phyloP scores from a whole-genome alignment of 331 rosid species.

The Phaseolus coccineus region DNA sequence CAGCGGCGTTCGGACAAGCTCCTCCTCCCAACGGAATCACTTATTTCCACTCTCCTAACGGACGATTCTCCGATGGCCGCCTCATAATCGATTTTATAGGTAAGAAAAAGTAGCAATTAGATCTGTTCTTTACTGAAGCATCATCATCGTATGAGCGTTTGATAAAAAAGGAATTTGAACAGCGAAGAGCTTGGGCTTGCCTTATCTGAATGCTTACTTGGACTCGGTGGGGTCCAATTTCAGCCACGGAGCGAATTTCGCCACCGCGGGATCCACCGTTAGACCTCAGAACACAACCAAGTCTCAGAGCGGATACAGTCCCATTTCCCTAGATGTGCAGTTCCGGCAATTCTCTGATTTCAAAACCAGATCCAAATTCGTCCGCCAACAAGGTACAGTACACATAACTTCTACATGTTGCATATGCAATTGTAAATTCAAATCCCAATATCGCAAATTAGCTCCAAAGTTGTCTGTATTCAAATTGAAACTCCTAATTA shows the following conservation, averaged over 20 bases:
- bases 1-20: slow-evolving; percentile 69
- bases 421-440: too few relatives aligned
- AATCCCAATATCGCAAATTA: too few relatives aligned
- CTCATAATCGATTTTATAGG: slow-evolving; percentile 68
- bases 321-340: slow-evolving; percentile 66
- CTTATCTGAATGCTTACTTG: slow-evolving; percentile 62
- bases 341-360: slow-evolving; percentile 55
- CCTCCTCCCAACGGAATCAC: slow-evolving; percentile 71
- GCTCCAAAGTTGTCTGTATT: too few relatives aligned
- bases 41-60: slow-evolving; percentile 57
- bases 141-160: too few relatives aligned
- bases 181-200: slow-evolving; percentile 55
- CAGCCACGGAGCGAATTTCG: slow-evolving; percentile 65
- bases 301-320: slow-evolving; percentile 62
- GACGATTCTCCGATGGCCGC: slow-evolving; percentile 68
- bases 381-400: slow-evolving; percentile 49
- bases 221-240: slow-evolving; percentile 69
- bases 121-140: too few relatives aligned
- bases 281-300: slow-evolving; percentile 62
- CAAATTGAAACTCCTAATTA: too few relatives aligned
- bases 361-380: slow-evolving; percentile 51
- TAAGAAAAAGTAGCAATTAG: background rate
- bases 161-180: background rate
- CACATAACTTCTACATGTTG: too few relatives aligned
- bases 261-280: slow-evolving; percentile 68